Evolutionary conservation across 495 filamentous ascomycete genomes (phyloP).

Genomic region (Articulospora tetracladia): DNA sequence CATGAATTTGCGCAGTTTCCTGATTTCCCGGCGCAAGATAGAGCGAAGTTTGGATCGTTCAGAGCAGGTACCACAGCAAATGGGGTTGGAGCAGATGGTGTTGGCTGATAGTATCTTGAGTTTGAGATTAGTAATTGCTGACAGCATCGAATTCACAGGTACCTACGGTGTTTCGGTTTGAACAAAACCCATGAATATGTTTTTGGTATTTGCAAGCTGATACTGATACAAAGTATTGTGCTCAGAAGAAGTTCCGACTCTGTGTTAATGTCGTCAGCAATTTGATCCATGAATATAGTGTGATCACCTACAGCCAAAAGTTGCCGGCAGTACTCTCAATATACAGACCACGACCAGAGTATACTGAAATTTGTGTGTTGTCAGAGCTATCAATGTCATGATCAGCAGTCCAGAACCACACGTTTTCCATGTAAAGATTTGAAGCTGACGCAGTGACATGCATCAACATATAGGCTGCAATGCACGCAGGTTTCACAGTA

Average conservation of each 20-base stretch:
- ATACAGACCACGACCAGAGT: conserved; percentile 33
- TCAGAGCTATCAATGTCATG: conserved; percentile 44
- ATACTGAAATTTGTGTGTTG: conserved; percentile 64
- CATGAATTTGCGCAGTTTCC: conserved; percentile 52
- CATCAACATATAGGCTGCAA: conserved; percentile 46
- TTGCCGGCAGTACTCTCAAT: conserved; percentile 51
- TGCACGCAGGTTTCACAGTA: conserved; percentile 32
- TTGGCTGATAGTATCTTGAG: conserved; percentile 52
- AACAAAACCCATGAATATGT: conserved; percentile 70
- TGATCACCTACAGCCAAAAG: conserved; percentile 52
- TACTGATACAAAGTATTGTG: conserved; percentile 81
- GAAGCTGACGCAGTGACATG: conserved; percentile 41
- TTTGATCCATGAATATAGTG: conserved; percentile 30
- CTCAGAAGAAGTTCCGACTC: conserved; percentile 71
- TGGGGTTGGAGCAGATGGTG: conserved; percentile 54
- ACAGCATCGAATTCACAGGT: conserved; percentile 2
- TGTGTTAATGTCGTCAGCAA: conserved; percentile 46
- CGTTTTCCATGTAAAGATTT: conserved; percentile 55
- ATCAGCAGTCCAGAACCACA: conserved; percentile 58
- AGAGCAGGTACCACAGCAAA: conserved; percentile 44
- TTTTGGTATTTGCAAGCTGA: conserved; percentile 64
- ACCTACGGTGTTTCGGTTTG: conserved; percentile 77
- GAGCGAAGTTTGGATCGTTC: conserved; percentile 55
- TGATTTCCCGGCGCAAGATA: conserved; percentile 37
- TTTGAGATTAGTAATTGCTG: conserved; percentile 22